These are phyloP conservation scores for Chalciporus pseudorubinellus DNA, from an alignment of 768 basidiomycete genomes.

Conservation along the genomic window DNA sequence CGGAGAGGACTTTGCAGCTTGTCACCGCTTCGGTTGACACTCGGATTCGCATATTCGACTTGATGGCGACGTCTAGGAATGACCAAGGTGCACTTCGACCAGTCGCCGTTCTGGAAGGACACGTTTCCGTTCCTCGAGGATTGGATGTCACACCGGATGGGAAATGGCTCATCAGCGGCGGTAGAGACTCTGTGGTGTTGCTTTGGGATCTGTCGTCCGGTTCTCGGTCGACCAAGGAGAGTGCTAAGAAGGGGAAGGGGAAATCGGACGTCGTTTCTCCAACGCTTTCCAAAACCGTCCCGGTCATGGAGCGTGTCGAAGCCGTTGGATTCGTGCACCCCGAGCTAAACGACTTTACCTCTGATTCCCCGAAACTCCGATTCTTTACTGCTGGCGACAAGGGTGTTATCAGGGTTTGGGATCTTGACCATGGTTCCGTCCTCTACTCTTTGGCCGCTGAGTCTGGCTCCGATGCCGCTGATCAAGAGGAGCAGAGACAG, in stretches of 20 bases:
- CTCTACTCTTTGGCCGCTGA: conserved; percentile 55
- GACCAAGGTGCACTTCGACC: conserved; percentile 59
- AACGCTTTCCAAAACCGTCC: conserved; percentile 72
- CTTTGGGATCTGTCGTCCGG: conserved; percentile 74
- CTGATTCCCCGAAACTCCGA: conserved; percentile 40
- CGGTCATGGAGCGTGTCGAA: conserved; percentile 83
- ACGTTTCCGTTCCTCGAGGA: conserved; percentile 91
- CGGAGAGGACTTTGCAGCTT: conserved; percentile 65
- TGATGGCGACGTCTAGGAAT: conserved; percentile 62
- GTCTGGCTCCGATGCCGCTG: conserved; percentile 36
- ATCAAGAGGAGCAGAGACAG: conserved; percentile 78
- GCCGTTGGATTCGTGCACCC: conserved; percentile 69
- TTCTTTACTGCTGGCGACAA: conserved; percentile 94
- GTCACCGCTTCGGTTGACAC: conserved; percentile 92
- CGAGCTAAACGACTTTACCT: conserved; percentile 44
- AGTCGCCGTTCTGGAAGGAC: conserved; percentile 85
- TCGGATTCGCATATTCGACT: conserved; percentile 87
- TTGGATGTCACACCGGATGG: conserved; percentile 84
- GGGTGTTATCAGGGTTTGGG: conserved; percentile 84
- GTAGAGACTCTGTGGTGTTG: conserved; percentile 88
- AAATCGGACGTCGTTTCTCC: conserved; percentile 53
- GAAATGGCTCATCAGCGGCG: conserved; percentile 86
- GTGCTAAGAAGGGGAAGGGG: conserved; percentile 33
- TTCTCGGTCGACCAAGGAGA: conserved; percentile 6
- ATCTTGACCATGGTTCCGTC: conserved; percentile 62